Conservation (phyloP, 495 filamentous ascomycete species). For the Hypoxylon lienhwacheense region DNA sequence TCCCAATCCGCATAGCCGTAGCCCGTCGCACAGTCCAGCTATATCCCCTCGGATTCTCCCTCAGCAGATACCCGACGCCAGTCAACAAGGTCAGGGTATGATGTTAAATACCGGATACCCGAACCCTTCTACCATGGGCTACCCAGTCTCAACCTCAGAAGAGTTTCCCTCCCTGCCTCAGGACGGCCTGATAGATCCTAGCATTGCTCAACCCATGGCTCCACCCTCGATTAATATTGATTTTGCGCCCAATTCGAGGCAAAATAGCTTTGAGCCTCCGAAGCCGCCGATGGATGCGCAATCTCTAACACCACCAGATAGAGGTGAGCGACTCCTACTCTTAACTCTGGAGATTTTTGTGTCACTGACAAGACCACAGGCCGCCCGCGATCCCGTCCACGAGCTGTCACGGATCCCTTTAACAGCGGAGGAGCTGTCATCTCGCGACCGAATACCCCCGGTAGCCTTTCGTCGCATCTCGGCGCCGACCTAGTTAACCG, state of each 20-base stretch:
- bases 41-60: slow-evolving; percentile 81
- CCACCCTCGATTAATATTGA: slow-evolving; percentile 92
- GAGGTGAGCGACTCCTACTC: slow-evolving; percentile 64
- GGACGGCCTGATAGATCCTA: slow-evolving; percentile 49
- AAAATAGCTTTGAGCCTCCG: slow-evolving; percentile 68
- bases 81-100: slow-evolving; percentile 44
- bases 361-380: slow-evolving; percentile 39
- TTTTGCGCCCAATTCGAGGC: slow-evolving; percentile 74
- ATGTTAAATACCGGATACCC: slow-evolving; percentile 34
- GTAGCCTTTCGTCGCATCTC: slow-evolving; percentile 50
- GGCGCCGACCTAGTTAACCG: slow-evolving; percentile 51
- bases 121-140: slow-evolving; percentile 42
- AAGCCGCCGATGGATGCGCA: slow-evolving; percentile 69
- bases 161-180: slow-evolving; percentile 59
- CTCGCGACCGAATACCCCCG: slow-evolving; percentile 44
- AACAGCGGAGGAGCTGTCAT: slow-evolving; percentile 48
- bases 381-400: slow-evolving; percentile 58
- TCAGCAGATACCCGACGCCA: slow-evolving; percentile 61
- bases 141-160: slow-evolving; percentile 62
- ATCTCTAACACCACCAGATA: slow-evolving; percentile 80
- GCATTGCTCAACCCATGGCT: slow-evolving; percentile 70
- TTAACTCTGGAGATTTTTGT: background rate
- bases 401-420: slow-evolving; percentile 75
- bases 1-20: slow-evolving; percentile 61
- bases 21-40: slow-evolving; percentile 81